Base-by-base conservation (phyloP, 2,329 filamentous ascomycete species). In the Phaeophleospora eucalypticola region DNA sequence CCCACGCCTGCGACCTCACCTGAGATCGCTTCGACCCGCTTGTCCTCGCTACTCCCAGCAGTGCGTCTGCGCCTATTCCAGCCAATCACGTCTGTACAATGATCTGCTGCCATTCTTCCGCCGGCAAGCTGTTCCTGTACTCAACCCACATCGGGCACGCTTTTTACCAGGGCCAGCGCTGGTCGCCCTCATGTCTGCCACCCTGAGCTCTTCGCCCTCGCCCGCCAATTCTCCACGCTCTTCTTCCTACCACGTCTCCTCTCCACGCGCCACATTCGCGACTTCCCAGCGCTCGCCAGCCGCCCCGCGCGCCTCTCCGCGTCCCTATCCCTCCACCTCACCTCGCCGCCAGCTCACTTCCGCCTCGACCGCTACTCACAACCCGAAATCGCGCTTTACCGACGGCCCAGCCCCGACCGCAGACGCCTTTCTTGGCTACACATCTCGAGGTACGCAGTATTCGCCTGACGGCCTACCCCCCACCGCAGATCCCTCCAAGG, bases 381-480 rank as follows among this genome's bases (percentile, higher is more conserved):
- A 51, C 36, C 52, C 50, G 41, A 43, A 48, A 15, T 24, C 20
- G 16, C 18, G 32, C 35, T 32, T 20, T 24, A 32, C 18, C 27
- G 46, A 45, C 37, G 47, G 43, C 36, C 7, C 24, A 6, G 49
- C 41, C 15, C 38, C 50, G 42, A 42, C 46, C 35, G 45, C 38
- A 40, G 42, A 35, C 17, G 40, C 19, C 34, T 47, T 47, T 27
- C 43, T 24, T 17, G 48, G 49, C 15, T 63, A 62, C 64, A 68
- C 70, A 47, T 74, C 79, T 68, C 69, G 69, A 27, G 71, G 67
- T 48, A 80, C 77, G 29, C 77, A 80, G 62, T 80, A 79, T 62
- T 76, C 75, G 36, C 76, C 75, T 36, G 68, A 72, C 46, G 69
- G 68, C 48, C 68, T 62, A 44, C 68, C 75, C 54, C 68, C 73